Evolutionary conservation across 1,139 yeast species (phyloP).

Genomic region (Scheffersomyces parashehatae): DNA sequence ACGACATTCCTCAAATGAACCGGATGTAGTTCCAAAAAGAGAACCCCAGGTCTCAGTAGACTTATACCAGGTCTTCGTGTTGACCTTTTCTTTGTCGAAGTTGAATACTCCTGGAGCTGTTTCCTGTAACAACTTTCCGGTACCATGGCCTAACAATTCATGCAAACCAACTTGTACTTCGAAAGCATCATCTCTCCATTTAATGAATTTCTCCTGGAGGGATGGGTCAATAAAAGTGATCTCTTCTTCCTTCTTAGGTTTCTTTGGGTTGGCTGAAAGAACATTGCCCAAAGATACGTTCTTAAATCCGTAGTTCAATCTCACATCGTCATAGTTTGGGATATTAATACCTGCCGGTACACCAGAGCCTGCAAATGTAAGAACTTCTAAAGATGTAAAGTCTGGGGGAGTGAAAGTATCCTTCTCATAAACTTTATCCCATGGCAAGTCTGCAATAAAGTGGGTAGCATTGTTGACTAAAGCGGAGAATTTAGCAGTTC

Average conservation of each 20-base stretch:
- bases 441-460: constrained; percentile 70
- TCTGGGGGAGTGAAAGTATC: constrained; percentile 89
- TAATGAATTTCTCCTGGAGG: constrained; percentile 59
- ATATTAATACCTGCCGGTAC: constrained; percentile 92
- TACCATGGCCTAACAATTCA: constrained; percentile 89
- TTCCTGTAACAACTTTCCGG: constrained; percentile 78
- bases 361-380: constrained; percentile 88
- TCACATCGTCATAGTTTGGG: constrained; percentile 88
- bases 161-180: constrained; percentile 94
- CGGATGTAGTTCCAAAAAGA: constrained; percentile 76
- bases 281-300: constrained; percentile 88
- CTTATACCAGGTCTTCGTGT: constrained; percentile 70
- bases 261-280: constrained; percentile 62
- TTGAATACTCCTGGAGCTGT: constrained; percentile 64
- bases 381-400: constrained; percentile 84
- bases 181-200: constrained; percentile 79
- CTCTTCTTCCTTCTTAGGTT: constrained; percentile 66
- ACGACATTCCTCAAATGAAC: constrained; percentile 89
- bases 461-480: constrained; percentile 67
- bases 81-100: constrained; percentile 56
- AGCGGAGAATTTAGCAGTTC: constrained; percentile 75
- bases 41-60: constrained; percentile 91
- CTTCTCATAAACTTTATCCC: constrained; percentile 76
- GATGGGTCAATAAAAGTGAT: constrained; percentile 61
- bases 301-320: constrained; percentile 81